A percentile compares a stretch with the other conserved stretches of the same genome.
These are phyloP conservation scores for Tylopilus cervinicoccineus DNA, from an alignment of 768 basidiomycete genomes.

Conservation along the genomic window DNA sequence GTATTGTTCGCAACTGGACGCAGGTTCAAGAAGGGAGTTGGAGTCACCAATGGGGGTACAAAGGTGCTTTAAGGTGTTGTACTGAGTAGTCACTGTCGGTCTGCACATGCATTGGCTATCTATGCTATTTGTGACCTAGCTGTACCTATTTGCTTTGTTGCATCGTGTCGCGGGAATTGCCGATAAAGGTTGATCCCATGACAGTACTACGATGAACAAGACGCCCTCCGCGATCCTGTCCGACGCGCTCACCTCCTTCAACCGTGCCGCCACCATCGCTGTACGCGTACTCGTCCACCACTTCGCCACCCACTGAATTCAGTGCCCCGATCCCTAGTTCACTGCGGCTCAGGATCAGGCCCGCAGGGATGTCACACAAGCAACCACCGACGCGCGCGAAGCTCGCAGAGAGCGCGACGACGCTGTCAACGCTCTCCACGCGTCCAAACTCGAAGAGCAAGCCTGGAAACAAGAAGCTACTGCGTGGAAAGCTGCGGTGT, in stretches of 20 bases:
- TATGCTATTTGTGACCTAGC: constrained; percentile 1
- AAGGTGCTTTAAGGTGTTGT: constrained; percentile 31
- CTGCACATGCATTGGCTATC: constrained; percentile 16
- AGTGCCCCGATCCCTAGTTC: constrained; percentile 36
- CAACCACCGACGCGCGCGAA: constrained; percentile 42
- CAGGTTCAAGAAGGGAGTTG: constrained; percentile 59
- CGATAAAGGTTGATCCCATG: constrained; percentile 18
- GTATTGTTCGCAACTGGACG: constrained; percentile 80
- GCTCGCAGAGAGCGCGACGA: constrained; percentile 50
- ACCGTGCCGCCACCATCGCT: constrained; percentile 37
- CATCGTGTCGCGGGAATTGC: constrained; percentile 18
- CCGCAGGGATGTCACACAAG: constrained; percentile 48
- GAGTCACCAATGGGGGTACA: constrained; percentile 25
- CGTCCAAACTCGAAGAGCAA: constrained; percentile 42
- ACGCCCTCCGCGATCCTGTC: constrained; percentile 35
- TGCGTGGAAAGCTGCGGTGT: constrained; percentile 45
- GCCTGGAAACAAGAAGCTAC: constrained; percentile 44
- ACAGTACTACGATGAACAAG: constrained; percentile 26
- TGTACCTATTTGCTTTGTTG: constrained; percentile 5
- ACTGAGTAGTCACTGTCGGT: constrained; percentile 3
- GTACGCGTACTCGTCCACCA: constrained; percentile 25
- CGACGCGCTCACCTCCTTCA: constrained; percentile 40
- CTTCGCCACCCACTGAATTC: neutral
- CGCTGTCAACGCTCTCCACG: constrained; percentile 43
- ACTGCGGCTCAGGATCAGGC: constrained; percentile 53